phyloP scores from a whole-genome alignment of 129 eudicot species.

The Flaveria robusta region DNA sequence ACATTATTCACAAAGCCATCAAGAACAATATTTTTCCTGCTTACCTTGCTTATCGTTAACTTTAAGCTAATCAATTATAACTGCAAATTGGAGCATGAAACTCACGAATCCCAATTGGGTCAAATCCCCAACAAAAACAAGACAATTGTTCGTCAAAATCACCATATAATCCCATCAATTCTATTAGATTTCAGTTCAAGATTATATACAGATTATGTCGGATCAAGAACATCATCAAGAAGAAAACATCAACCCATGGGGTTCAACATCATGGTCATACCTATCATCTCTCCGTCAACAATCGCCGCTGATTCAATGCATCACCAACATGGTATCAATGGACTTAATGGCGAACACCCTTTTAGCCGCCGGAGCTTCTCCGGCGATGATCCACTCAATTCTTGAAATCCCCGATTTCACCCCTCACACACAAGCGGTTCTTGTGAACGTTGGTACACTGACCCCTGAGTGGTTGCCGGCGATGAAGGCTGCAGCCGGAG shows the following conservation, averaged over 20 bases:
- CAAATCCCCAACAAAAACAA: too few species aligned
- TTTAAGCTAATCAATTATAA: too few species aligned
- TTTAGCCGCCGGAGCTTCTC: conserved; percentile 87
- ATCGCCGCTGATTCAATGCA: conserved; percentile 82
- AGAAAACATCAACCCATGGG: conserved; percentile 30
- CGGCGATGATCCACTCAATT: conserved; percentile 78
- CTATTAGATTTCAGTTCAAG: too few species aligned
- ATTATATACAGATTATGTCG: too few species aligned
- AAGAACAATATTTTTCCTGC: too few species aligned
- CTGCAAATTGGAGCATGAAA: too few species aligned
- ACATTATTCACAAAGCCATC: too few species aligned
- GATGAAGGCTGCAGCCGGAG: conserved; percentile 71
- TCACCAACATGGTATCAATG: conserved; percentile 88
- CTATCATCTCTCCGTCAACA: conserved; percentile 41
- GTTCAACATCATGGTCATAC: conserved; percentile 51
- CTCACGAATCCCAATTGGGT: too few species aligned
- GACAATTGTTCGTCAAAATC: too few species aligned
- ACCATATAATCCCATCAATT: too few species aligned
- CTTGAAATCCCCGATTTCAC: conserved; percentile 88
- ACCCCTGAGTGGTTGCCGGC: conserved; percentile 75
- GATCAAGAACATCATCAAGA: background rate
- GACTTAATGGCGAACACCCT: conserved; percentile 91
- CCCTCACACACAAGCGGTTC: conserved; percentile 57
- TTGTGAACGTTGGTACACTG: conserved; percentile 83
- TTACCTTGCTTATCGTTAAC: too few species aligned